Conservation (phyloP, 2,329 filamentous ascomycete genomes). For the Neofusicoccum cordaticola region DNA sequence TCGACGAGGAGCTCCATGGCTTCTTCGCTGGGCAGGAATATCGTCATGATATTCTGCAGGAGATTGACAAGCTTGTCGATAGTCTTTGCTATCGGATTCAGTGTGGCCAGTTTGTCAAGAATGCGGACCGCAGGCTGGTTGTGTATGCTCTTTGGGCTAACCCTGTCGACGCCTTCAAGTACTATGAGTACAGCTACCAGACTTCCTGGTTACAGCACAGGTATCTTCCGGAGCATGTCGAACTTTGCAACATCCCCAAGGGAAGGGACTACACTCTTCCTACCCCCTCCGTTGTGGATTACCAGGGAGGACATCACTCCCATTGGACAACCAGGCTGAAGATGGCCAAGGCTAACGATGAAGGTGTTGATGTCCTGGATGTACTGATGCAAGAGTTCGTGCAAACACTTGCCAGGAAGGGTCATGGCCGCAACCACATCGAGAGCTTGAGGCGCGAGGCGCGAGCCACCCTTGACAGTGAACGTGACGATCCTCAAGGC, state of each 20-base stretch:
- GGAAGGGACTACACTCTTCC: constrained; percentile 19
- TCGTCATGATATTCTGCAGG: constrained; percentile 25
- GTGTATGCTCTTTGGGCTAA: constrained; percentile 29
- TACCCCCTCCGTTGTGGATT: constrained; percentile 15
- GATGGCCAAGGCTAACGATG: constrained; percentile 29
- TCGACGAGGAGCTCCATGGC: constrained; percentile 25
- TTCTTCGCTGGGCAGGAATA: constrained; percentile 28
- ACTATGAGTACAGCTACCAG: constrained; percentile 29
- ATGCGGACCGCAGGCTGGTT: constrained; percentile 23
- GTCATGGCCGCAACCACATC: constrained; percentile 24
- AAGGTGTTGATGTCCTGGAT: constrained; percentile 29
- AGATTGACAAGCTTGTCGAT: constrained; percentile 25
- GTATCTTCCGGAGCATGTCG: constrained; percentile 29
- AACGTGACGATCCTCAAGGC: constrained; percentile 22
- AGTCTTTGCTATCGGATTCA: constrained; percentile 18
- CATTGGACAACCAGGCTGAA: constrained; percentile 23
- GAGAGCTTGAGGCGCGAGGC: constrained; percentile 21
- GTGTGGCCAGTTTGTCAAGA: constrained; percentile 17
- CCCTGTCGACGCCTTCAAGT: constrained; percentile 31
- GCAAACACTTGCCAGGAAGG: constrained; percentile 22
- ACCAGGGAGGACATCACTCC: constrained; percentile 6
- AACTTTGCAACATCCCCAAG: constrained; percentile 24
- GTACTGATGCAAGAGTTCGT: constrained; percentile 27
- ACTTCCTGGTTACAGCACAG: constrained; percentile 25
- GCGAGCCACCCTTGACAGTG: constrained; percentile 21